Evolutionary conservation across 2,329 filamentous ascomycete species (phyloP).

Genomic region (Domatiomyces catenatus): DNA sequence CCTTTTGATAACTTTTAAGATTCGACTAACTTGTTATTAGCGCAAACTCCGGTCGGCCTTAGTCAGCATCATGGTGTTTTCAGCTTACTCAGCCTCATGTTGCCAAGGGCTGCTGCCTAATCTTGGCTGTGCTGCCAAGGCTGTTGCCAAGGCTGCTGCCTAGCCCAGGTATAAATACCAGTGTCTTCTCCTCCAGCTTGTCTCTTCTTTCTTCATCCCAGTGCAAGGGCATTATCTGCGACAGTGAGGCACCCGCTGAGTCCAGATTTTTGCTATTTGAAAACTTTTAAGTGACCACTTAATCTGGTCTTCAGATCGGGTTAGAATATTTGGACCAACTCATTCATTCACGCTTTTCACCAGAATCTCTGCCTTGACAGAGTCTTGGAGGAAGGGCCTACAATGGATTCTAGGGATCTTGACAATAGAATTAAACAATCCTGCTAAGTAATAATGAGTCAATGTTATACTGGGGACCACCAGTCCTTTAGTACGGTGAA

Average conservation of each 20-base stretch:
- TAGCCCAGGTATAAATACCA: not conserved
- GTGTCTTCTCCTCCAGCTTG: not conserved
- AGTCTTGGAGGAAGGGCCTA: not conserved
- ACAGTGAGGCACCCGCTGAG: slow-evolving; percentile 35
- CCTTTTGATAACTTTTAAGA: not conserved
- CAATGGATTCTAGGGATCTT: not conserved
- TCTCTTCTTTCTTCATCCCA: not conserved
- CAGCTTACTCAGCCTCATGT: no score
- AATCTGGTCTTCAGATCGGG: slow-evolving; percentile 51
- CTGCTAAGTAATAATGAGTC: no score
- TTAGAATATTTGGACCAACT: slow-evolving; percentile 58
- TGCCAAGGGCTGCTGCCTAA: not conserved
- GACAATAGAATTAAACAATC: not conserved
- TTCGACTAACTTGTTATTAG: no score
- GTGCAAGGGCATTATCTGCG: not conserved
- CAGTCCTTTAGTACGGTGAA: no score
- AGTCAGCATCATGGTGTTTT: no score
- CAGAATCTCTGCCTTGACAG: not conserved
- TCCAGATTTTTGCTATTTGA: slow-evolving; percentile 70
- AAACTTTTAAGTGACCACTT: slow-evolving; percentile 43
- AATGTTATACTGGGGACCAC: no score
- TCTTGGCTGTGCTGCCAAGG: no score
- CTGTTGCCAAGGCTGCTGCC: not conserved
- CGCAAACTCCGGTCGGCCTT: no score
- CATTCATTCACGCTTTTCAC: not conserved